phyloP scores from a whole-genome alignment of 805 yeast species.

The Starmerella potacharoeniae region DNA sequence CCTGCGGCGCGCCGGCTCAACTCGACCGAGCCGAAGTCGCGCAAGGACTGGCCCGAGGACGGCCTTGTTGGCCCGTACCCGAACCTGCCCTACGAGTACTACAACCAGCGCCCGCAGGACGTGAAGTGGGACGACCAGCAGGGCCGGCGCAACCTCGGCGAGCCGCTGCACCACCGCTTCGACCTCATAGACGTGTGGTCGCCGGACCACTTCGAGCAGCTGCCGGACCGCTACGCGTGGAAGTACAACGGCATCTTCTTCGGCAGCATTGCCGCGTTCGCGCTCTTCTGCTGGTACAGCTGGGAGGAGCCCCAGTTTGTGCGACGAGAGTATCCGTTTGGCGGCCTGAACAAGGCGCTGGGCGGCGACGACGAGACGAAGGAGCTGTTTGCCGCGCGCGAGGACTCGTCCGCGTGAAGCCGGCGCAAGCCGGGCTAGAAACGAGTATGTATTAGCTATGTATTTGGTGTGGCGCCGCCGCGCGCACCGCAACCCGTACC shows the following conservation, averaged over 20 bases:
- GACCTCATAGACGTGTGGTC: constrained; percentile 78
- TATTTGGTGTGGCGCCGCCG: too few relatives aligned
- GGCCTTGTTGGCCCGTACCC: constrained; percentile 37
- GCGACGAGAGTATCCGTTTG: constrained; percentile 64
- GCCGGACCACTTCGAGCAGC: constrained; percentile 59
- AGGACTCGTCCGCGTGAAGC: constrained; percentile 3
- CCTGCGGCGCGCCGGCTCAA: not conserved
- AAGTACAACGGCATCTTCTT: constrained; percentile 48
- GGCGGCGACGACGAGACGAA: constrained; percentile 41
- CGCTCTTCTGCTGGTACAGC: constrained; percentile 30
- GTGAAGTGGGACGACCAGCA: constrained; percentile 68
- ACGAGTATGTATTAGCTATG: not conserved
- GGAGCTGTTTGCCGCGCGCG: constrained; percentile 33
- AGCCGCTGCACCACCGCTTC: constrained; percentile 59
- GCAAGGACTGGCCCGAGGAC: constrained; percentile 21
- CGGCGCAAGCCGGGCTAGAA: too few relatives aligned
- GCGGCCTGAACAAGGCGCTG: constrained; percentile 61
- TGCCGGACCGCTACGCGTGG: constrained; percentile 50
- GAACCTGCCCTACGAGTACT: constrained; percentile 44
- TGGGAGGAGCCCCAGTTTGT: constrained; percentile 55
- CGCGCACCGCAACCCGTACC: too few relatives aligned
- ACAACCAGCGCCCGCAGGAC: constrained; percentile 61
- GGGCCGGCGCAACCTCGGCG: constrained; percentile 64
- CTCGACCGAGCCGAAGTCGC: constrained; percentile 11
- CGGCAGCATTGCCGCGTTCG: constrained; percentile 28